These are phyloP conservation scores for Ustilago xerochloae DNA, from an alignment of 1,284 basidiomycete species.

Conservation along the genomic window DNA sequence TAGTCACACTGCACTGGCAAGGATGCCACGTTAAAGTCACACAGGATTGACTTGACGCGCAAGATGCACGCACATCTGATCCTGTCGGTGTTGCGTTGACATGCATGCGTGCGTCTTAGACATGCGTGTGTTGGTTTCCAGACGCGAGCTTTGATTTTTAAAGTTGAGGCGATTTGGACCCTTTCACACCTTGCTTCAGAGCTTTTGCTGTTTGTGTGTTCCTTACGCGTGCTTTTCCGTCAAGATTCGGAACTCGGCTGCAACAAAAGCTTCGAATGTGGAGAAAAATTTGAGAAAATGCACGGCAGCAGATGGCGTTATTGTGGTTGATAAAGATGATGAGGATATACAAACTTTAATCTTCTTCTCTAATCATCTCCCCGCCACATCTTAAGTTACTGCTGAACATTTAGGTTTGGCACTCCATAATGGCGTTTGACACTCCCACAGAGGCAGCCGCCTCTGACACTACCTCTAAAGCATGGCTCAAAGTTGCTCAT, in stretches of 20 bases:
- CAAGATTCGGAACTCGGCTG: constrained; percentile 2
- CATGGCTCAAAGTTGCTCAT: constrained; percentile 29
- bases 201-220: background rate
- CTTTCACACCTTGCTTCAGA: no score
- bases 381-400: background rate
- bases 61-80: background rate
- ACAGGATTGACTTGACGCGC: constrained; percentile 1
- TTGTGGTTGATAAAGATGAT: no score
- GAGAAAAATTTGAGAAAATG: constrained; percentile 2
- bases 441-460: background rate
- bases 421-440: constrained; percentile 6
- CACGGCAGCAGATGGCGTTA: background rate
- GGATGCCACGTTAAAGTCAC: constrained; percentile 1
- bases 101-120: background rate
- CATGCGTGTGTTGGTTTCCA: background rate
- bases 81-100: background rate
- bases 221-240: background rate
- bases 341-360: background rate
- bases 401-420: no score
- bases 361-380: background rate
- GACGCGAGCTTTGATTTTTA: background rate
- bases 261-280: background rate
- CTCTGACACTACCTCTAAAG: constrained; percentile 4
- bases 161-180: background rate
- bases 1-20: constrained; percentile 6